Conservation (phyloP, 345 rosid genomes). For the Orychophragmus violaceus region DNA sequence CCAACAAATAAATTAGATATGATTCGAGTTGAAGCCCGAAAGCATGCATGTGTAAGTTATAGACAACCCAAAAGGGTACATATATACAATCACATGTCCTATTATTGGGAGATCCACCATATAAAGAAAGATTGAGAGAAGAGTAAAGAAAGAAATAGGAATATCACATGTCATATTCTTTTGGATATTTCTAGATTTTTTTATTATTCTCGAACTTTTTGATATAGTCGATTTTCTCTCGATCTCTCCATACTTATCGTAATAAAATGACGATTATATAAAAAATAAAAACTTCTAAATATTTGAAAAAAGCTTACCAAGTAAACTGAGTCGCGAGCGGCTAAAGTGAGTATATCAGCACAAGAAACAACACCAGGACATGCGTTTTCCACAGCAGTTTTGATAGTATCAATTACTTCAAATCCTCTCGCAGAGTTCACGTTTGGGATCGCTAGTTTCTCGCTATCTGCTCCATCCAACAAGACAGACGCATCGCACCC, state of each 20-base stretch:
- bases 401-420: slow-evolving; percentile 52
- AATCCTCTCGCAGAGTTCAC: slow-evolving; percentile 53
- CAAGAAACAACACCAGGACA: slow-evolving; percentile 73
- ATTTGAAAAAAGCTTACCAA: slow-evolving; percentile 48
- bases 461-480: slow-evolving; percentile 47
- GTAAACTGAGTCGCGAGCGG: slow-evolving; percentile 65
- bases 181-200: no score
- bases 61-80: neutral
- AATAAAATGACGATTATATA: no score
- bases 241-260: no score
- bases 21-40: neutral
- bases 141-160: no score
- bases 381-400: slow-evolving; percentile 53
- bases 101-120: no score
- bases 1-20: neutral
- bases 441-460: slow-evolving; percentile 50
- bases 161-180: no score
- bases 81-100: neutral
- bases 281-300: no score
- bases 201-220: no score
- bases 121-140: no score
- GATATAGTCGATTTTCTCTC: no score
- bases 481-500: slow-evolving; percentile 64
- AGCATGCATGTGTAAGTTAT: neutral
- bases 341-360: slow-evolving; percentile 64